These are phyloP conservation scores for Lycium ferocissimum DNA, from an alignment of 257 asterid genomes.

Conservation along the genomic window DNA sequence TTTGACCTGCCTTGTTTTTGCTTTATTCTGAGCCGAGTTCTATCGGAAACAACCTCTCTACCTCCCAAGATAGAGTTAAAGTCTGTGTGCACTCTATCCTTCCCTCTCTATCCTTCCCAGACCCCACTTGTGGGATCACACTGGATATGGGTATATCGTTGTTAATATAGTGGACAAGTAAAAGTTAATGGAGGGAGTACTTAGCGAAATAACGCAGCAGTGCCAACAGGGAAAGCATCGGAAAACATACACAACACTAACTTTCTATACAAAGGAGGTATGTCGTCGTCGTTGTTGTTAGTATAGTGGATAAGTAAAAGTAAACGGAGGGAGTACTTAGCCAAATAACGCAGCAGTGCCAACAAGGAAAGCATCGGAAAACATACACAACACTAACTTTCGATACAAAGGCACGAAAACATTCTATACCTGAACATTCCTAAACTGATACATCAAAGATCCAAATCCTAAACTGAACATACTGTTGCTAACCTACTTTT, in stretches of 20 bases:
- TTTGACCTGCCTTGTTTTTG: too few relatives aligned
- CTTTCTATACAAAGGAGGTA: neutral
- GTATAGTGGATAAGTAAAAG: too few relatives aligned
- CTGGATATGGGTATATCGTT: too few relatives aligned
- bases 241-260: neutral
- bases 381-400: neutral
- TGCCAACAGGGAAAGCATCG: neutral
- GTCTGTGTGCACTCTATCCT: too few relatives aligned
- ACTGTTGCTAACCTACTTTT: neutral
- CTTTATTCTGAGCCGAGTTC: too few relatives aligned
- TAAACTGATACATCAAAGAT: neutral
- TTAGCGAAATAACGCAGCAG: neutral
- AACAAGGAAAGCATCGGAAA: constrained; percentile 1
- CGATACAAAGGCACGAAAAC: neutral
- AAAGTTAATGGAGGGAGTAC: too few relatives aligned
- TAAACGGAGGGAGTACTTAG: neutral
- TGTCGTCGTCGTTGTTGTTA: too few relatives aligned
- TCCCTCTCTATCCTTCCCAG: too few relatives aligned
- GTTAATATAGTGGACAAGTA: too few relatives aligned
- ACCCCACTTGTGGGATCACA: too few relatives aligned
- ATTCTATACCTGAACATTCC: neutral
- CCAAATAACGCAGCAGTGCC: neutral
- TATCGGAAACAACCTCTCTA: too few relatives aligned
- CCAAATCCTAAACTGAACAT: constrained; percentile 7
- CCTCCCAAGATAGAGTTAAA: too few relatives aligned